phyloP scores from a whole-genome alignment of 768 basidiomycete species.

The Pholiota microspora region DNA sequence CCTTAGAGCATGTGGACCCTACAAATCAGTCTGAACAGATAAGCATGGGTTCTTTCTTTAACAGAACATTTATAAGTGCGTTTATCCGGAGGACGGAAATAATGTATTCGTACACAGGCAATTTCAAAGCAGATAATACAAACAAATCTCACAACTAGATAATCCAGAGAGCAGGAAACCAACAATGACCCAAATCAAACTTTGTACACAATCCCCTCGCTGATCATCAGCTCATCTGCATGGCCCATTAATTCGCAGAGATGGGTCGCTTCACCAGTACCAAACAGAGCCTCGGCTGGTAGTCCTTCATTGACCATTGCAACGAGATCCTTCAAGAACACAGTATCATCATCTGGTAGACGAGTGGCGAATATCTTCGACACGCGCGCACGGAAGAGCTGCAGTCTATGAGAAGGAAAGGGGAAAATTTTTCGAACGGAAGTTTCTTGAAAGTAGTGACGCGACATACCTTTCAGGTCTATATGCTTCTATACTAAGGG shows the following conservation, averaged over 20 bases:
- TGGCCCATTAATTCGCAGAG: slow-evolving; percentile 77
- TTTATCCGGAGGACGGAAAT: too few species aligned
- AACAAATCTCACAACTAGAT: slow-evolving; percentile 7
- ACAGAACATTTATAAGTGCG: too few species aligned
- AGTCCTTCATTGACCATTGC: slow-evolving; percentile 78
- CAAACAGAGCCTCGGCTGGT: slow-evolving; percentile 65
- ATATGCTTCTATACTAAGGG: slow-evolving; percentile 38
- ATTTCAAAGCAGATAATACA: slow-evolving; percentile 7
- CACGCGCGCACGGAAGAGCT: slow-evolving; percentile 78
- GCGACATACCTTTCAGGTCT: slow-evolving; percentile 58
- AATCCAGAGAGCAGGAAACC: slow-evolving; percentile 4
- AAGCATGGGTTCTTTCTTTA: too few species aligned
- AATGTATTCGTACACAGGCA: too few species aligned
- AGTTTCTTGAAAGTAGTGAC: slow-evolving; percentile 17
- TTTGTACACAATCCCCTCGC: slow-evolving; percentile 84
- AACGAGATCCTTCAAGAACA: slow-evolving; percentile 68
- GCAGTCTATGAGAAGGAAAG: slow-evolving; percentile 45
- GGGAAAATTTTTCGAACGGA: too few species aligned
- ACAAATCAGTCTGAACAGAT: too few species aligned
- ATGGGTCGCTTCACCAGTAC: slow-evolving; percentile 74
- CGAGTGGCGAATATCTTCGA: slow-evolving; percentile 66
- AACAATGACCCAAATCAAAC: slow-evolving; percentile 42
- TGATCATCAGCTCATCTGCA: slow-evolving; percentile 82
- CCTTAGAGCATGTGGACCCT: too few species aligned
- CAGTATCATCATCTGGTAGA: slow-evolving; percentile 74